A percentile compares a stretch with the other conserved stretches of the same genome.
phyloP scores from a whole-genome alignment of 108 stramenopile genomes.

The Epipyxis sp. region DNA sequence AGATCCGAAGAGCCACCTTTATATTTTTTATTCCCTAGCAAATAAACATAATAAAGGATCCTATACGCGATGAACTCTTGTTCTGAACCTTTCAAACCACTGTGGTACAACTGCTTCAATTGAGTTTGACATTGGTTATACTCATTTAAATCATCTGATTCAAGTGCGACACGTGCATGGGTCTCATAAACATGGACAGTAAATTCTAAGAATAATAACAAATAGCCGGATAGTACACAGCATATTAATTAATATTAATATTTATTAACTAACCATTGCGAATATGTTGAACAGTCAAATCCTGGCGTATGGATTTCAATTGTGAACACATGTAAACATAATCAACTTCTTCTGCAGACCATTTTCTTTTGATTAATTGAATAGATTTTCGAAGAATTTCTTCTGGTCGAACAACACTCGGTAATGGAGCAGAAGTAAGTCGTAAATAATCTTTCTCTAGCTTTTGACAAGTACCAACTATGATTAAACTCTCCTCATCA shows the following conservation, averaged over 20 bases:
- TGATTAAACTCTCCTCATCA: slow-evolving; percentile 37
- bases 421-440: slow-evolving; percentile 65
- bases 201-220: slow-evolving; percentile 46
- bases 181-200: slow-evolving; percentile 86
- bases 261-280: slow-evolving; percentile 48
- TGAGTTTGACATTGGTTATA: slow-evolving; percentile 95
- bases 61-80: slow-evolving; percentile 72
- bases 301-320: slow-evolving; percentile 87
- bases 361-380: slow-evolving; percentile 62
- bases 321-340: slow-evolving; percentile 86
- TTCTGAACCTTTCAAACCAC: slow-evolving; percentile 31
- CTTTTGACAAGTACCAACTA: slow-evolving; percentile 54
- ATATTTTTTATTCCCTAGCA: slow-evolving; percentile 49
- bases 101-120: slow-evolving; percentile 56
- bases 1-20: slow-evolving; percentile 42
- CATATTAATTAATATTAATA: background rate
- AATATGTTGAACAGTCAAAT: slow-evolving; percentile 85
- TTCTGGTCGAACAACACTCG: slow-evolving; percentile 66
- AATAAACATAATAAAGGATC: slow-evolving; percentile 65
- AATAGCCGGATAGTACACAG: background rate
- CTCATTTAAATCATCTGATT: slow-evolving; percentile 74
- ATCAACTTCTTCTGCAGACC: slow-evolving; percentile 62
- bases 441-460: slow-evolving; percentile 76
- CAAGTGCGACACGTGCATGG: slow-evolving; percentile 86
- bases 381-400: slow-evolving; percentile 58